These are phyloP conservation scores for Agaricus sinodeliciosus DNA, from an alignment of 768 basidiomycete genomes.

Conservation along the genomic window DNA sequence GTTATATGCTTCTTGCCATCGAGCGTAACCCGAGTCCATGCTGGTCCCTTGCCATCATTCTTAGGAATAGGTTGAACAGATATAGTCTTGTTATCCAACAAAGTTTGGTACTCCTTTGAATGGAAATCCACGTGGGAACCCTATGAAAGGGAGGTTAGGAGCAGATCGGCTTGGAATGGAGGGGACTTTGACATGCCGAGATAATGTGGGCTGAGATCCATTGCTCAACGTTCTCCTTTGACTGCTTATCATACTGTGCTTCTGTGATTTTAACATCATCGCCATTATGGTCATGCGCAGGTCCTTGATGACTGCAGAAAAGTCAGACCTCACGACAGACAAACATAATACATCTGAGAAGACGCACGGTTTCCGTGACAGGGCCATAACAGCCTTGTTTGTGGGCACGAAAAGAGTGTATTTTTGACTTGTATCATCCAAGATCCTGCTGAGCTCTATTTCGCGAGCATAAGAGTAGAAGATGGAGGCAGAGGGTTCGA, in stretches of 20 bases:
- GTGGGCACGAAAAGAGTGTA: constrained; percentile 75
- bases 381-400: constrained; percentile 82
- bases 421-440: constrained; percentile 30
- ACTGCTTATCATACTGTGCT: constrained; percentile 52
- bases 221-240: constrained; percentile 62
- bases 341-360: background rate
- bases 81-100: constrained; percentile 53
- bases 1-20: constrained; percentile 51
- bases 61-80: constrained; percentile 38
- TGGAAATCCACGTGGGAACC: constrained; percentile 43
- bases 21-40: constrained; percentile 56
- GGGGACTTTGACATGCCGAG: constrained; percentile 42
- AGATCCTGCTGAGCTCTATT: constrained; percentile 47
- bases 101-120: constrained; percentile 42
- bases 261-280: constrained; percentile 56
- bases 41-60: constrained; percentile 28
- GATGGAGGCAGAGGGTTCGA: constrained; percentile 69
- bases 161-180: background rate
- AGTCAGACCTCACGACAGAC: background rate
- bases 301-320: constrained; percentile 47
- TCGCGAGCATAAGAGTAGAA: constrained; percentile 83
- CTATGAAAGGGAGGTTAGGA: constrained; percentile 19
- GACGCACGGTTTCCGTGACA: constrained; percentile 76
- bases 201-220: constrained; percentile 86
- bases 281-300: constrained; percentile 31